Evolutionary conservation across 345 rosid genomes (phyloP).

Genomic region (Eucalyptus brandiana): DNA sequence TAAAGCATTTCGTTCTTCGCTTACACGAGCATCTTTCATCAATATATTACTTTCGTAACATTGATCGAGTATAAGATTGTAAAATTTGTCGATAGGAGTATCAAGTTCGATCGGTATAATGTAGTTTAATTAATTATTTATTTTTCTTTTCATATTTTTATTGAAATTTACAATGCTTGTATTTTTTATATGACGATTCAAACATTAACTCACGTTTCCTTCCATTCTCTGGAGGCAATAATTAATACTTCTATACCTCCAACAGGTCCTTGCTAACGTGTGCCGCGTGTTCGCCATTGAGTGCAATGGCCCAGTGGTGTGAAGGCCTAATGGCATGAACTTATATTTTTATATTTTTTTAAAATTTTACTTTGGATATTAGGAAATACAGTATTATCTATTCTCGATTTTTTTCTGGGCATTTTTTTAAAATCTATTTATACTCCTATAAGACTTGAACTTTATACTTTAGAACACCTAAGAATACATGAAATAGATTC

Average conservation of each 20-base stretch:
- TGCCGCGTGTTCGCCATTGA: not conserved
- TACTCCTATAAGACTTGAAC: not conserved
- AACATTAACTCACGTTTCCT: not conserved
- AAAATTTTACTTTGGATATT: not conserved
- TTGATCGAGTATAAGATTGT: not conserved
- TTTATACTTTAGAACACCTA: not conserved
- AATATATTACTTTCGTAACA: not conserved
- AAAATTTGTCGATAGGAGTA: not conserved
- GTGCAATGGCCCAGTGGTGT: not conserved
- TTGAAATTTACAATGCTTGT: not conserved
- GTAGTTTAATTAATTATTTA: too few relatives aligned
- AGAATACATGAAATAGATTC: not conserved
- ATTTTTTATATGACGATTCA: too few relatives aligned
- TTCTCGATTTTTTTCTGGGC: not conserved
- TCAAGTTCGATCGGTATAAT: fast-evolving
- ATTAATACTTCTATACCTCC: not conserved
- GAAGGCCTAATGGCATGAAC: not conserved
- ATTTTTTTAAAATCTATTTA: not conserved
- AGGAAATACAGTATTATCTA: not conserved
- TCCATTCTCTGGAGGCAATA: not conserved
- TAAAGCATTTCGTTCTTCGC: fast-evolving
- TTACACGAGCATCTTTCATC: too few relatives aligned
- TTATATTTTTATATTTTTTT: too few relatives aligned
- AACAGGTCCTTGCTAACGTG: not conserved
- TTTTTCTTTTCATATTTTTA: too few relatives aligned